A percentile compares a stretch with the other conserved stretches of the same genome.
phyloP scores from a whole-genome alignment of 257 asterid genomes.

The Ocimum tenuiflorum region DNA sequence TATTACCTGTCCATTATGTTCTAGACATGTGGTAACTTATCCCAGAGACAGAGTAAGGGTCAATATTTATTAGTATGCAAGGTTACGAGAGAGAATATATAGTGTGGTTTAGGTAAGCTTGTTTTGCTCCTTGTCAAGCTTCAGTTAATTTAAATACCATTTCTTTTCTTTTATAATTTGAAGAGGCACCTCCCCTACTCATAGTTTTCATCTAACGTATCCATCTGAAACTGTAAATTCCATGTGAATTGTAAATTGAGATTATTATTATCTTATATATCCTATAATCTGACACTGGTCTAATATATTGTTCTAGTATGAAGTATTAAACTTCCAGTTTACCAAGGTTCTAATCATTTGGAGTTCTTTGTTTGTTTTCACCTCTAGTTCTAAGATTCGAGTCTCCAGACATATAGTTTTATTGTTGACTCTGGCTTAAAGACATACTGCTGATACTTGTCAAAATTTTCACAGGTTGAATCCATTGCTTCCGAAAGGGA shows the following conservation, averaged over 20 bases:
- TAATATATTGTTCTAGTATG: background rate
- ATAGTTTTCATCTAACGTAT: background rate
- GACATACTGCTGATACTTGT: constrained; percentile 6
- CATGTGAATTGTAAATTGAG: too few relatives aligned
- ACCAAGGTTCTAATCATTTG: background rate
- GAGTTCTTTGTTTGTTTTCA: constrained; percentile 8
- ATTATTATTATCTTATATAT: background rate
- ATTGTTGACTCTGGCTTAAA: background rate
- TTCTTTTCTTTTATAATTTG: background rate
- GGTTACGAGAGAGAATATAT: background rate
- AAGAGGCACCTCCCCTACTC: background rate
- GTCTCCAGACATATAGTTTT: background rate
- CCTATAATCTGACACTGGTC: background rate
- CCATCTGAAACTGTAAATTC: too few relatives aligned
- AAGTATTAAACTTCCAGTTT: background rate
- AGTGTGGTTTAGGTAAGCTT: background rate
- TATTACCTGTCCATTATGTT: background rate
- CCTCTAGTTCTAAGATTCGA: background rate
- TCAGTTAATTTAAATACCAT: background rate
- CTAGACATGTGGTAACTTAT: background rate
- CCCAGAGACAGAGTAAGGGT: background rate
- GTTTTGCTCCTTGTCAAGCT: background rate
- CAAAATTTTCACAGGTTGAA: constrained; percentile 45
- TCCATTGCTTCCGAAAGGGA: constrained; percentile 65
- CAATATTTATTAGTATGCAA: too few relatives aligned